Conservation (phyloP, 768 basidiomycete species). For the Termitomyces sp. region DNA sequence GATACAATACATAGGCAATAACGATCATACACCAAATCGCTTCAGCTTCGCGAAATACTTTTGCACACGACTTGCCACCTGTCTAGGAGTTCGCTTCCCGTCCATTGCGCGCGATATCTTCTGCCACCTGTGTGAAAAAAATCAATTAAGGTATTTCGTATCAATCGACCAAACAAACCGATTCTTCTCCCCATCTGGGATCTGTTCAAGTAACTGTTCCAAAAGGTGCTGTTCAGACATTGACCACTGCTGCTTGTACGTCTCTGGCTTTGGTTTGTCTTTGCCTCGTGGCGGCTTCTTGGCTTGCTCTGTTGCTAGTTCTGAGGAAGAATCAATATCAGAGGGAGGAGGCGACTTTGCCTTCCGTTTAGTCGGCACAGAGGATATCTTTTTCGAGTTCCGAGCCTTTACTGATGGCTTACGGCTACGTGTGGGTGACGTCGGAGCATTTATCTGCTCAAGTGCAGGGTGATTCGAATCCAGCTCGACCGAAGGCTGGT, state of each 20-base stretch:
- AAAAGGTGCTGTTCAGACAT: constrained; percentile 71
- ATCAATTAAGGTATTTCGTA: neutral
- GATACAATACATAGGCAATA: neutral
- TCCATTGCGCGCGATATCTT: constrained; percentile 82
- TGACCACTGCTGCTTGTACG: constrained; percentile 82
- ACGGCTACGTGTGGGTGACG: neutral
- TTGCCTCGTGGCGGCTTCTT: constrained; percentile 1
- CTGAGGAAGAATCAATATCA: neutral
- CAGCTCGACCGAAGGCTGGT: neutral
- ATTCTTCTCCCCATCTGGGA: constrained; percentile 73
- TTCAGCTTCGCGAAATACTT: constrained; percentile 86
- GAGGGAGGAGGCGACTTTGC: neutral
- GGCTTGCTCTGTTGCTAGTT: neutral
- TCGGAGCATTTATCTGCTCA: neutral
- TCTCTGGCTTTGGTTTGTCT: constrained; percentile 53
- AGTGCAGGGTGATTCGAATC: neutral
- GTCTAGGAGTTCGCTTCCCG: constrained; percentile 68
- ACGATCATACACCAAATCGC: constrained; percentile 43
- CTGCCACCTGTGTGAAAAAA: constrained; percentile 48
- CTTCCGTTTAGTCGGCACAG: neutral
- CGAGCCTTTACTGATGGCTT: constrained; percentile 2
- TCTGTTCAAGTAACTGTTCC: constrained; percentile 67
- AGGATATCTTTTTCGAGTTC: neutral
- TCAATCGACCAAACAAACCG: constrained; percentile 35
- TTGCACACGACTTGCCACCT: constrained; percentile 86